phyloP scores from a whole-genome alignment of 148 eudicot genomes.

The Nyssa sinensis region DNA sequence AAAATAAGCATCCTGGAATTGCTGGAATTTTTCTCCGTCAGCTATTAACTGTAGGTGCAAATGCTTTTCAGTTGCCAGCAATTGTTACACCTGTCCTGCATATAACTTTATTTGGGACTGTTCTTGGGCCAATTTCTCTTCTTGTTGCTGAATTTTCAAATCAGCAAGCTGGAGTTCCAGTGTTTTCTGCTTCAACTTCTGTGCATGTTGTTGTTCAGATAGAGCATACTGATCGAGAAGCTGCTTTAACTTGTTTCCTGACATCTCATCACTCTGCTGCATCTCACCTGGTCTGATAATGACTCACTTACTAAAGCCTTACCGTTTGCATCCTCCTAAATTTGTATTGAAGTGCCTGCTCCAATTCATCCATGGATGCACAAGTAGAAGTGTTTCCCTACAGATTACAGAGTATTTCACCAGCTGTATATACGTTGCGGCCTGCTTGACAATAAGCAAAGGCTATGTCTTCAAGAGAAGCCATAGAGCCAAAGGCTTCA shows the following conservation, averaged over 20 bases:
- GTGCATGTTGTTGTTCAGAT: constrained; percentile 76
- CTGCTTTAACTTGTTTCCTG: constrained; percentile 82
- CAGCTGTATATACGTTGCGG: no score
- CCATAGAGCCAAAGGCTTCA: constrained; percentile 52
- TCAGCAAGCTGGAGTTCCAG: constrained; percentile 94
- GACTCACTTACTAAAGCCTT: no score
- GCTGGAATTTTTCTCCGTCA: constrained; percentile 97
- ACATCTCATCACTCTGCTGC: no score
- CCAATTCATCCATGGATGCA: constrained; percentile 16
- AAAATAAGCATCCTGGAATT: constrained; percentile 94
- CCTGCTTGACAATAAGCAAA: constrained; percentile 52
- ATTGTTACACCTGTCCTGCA: constrained; percentile 82
- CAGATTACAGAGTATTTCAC: no score
- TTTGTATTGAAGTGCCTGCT: no score
- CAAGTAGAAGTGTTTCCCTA: constrained; percentile 25
- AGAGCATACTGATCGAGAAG: constrained; percentile 82
- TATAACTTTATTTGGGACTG: constrained; percentile 82
- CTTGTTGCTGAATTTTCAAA: constrained; percentile 78
- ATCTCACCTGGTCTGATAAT: no score
- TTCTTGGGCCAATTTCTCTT: constrained; percentile 74
- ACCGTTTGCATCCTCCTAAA: no score
- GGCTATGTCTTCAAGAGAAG: constrained; percentile 49
- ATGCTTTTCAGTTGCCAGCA: constrained; percentile 80
- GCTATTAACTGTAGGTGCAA: constrained; percentile 82
- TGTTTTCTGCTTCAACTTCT: constrained; percentile 86